Evolutionary conservation across 1,139 yeast species (phyloP).

Genomic region (Suhomyces choctaworum): DNA sequence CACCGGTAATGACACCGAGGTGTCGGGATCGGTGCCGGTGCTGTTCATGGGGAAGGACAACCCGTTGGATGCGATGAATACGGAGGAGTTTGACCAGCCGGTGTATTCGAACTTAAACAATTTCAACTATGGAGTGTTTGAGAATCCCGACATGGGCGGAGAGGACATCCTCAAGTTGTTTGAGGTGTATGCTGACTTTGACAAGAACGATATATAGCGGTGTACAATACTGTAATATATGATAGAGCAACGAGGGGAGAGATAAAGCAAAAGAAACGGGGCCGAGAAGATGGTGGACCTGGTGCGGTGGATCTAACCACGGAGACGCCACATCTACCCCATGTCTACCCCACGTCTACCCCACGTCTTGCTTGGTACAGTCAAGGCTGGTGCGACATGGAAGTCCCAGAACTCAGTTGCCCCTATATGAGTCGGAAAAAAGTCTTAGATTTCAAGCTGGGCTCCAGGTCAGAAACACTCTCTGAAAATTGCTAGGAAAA

Average conservation of each 20-base stretch:
- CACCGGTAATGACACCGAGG: background rate
- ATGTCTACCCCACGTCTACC: too few species aligned
- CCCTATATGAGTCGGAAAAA: too few species aligned
- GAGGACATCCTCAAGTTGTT: slow-evolving; percentile 43
- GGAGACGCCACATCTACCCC: background rate
- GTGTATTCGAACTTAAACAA: slow-evolving; percentile 13
- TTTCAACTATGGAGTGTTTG: slow-evolving; percentile 14
- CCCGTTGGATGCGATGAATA: slow-evolving; percentile 5
- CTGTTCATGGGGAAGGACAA: slow-evolving; percentile 4
- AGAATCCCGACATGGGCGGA: slow-evolving; percentile 17
- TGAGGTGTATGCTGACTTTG: slow-evolving; percentile 41
- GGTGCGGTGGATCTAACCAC: background rate
- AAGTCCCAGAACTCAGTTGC: too few species aligned
- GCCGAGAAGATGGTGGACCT: slow-evolving; percentile 1
- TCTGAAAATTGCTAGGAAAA: too few species aligned
- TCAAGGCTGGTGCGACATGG: too few species aligned
- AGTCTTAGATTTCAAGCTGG: too few species aligned
- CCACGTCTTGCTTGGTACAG: too few species aligned
- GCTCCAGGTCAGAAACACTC: too few species aligned
- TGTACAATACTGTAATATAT: slow-evolving; percentile 1
- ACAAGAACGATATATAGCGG: slow-evolving; percentile 14
- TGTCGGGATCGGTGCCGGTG: slow-evolving; percentile 1
- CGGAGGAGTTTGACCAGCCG: slow-evolving; percentile 8
- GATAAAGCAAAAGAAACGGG: background rate
- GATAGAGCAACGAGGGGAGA: background rate